These are phyloP conservation scores for Adenanthera pavonina DNA, from an alignment of 306 rosid genomes.

Conservation along the genomic window DNA sequence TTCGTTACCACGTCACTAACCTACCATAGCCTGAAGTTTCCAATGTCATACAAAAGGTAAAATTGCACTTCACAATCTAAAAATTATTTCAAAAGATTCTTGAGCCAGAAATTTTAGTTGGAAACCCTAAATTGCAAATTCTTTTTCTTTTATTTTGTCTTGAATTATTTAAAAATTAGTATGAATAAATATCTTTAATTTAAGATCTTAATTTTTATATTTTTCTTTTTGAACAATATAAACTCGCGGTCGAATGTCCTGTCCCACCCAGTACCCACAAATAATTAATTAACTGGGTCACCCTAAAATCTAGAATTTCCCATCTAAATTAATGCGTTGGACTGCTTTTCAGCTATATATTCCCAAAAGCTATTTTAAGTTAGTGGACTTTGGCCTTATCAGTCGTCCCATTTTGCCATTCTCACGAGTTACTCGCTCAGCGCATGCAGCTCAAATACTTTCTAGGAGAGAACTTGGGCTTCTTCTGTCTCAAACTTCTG, in stretches of 20 bases:
- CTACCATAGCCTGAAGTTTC: background rate
- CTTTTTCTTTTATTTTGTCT: too few relatives aligned
- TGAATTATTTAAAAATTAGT: too few relatives aligned
- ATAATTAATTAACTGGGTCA: conserved; percentile 18
- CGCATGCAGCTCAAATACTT: background rate
- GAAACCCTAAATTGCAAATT: background rate
- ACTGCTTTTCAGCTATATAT: background rate
- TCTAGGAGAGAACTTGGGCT: background rate
- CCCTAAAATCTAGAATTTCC: background rate
- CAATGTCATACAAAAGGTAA: background rate
- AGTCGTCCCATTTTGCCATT: background rate
- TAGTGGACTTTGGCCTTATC: background rate
- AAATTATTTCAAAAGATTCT: background rate
- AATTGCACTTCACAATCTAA: background rate
- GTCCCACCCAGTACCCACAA: background rate
- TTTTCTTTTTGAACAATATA: too few relatives aligned
- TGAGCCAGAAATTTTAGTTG: background rate
- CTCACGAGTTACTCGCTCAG: background rate
- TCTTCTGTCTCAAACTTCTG: background rate
- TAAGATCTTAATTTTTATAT: too few relatives aligned
- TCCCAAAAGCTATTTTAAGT: background rate
- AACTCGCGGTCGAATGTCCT: too few relatives aligned
- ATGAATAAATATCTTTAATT: too few relatives aligned
- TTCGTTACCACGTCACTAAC: background rate
- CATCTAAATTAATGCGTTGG: background rate